Percentiles rank a stretch among this genome's conserved stretches.
Evolutionary conservation across 169 alveolate genomes (phyloP).

Genomic region (Eimeria falciformis): DNA sequence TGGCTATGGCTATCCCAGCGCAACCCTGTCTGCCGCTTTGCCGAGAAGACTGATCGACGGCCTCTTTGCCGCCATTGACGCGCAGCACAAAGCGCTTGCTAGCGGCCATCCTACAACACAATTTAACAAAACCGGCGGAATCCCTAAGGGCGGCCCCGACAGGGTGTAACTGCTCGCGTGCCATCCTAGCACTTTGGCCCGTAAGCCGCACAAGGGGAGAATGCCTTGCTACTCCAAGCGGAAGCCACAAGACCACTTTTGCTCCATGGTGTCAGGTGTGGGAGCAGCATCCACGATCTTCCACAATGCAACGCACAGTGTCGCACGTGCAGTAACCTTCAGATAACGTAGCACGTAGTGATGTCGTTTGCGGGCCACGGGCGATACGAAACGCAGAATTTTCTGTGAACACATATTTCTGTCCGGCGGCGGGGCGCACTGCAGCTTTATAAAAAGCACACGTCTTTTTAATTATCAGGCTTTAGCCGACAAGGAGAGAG

Average conservation of each 20-base stretch:
- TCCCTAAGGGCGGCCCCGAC: neutral
- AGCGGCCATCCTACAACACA: neutral
- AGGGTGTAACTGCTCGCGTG: neutral
- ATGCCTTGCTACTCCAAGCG: neutral
- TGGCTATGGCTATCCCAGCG: neutral
- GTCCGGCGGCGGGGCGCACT: no score
- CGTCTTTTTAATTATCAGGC: no score
- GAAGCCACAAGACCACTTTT: neutral
- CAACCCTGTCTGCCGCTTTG: neutral
- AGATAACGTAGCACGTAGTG: no score
- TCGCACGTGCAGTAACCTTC: neutral
- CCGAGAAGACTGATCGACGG: no score
- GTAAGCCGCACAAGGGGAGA: neutral
- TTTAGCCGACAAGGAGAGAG: no score
- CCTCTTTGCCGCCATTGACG: neutral
- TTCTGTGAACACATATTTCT: no score
- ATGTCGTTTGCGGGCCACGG: no score
- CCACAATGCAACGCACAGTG: neutral
- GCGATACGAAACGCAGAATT: no score
- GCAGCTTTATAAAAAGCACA: no score
- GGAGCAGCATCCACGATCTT: neutral
- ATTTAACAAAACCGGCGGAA: neutral
- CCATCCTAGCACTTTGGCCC: neutral
- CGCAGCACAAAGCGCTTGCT: neutral
- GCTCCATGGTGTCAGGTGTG: no score